Evolutionary conservation across 768 basidiomycete species (phyloP).

Genomic region (Suillus bovinus): DNA sequence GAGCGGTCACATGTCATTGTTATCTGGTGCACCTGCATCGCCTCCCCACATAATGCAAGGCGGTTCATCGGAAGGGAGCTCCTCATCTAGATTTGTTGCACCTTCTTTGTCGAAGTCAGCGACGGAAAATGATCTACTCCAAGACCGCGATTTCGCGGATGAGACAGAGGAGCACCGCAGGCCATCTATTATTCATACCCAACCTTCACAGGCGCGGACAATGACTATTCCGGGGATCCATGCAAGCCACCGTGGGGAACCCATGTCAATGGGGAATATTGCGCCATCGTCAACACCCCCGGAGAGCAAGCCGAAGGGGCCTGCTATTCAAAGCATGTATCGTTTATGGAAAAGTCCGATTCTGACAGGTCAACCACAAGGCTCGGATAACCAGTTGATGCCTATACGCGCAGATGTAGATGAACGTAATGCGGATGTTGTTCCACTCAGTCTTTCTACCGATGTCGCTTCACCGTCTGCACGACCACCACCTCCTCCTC

Average conservation of each 20-base stretch:
- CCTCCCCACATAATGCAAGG: constrained; percentile 20
- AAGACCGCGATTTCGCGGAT: constrained; percentile 34
- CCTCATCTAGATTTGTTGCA: constrained; percentile 25
- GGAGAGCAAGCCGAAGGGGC: constrained; percentile 43
- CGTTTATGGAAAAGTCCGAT: constrained; percentile 69
- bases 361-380: constrained; percentile 27
- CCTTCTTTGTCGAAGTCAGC: constrained; percentile 40
- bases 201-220: constrained; percentile 69
- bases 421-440: constrained; percentile 32
- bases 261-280: constrained; percentile 82
- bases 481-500: constrained; percentile 36
- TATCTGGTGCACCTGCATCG: constrained; percentile 28
- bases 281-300: constrained; percentile 45
- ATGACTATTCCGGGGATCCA: constrained; percentile 92
- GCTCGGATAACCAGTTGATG: constrained; percentile 17
- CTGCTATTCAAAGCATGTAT: constrained; percentile 68
- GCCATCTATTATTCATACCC: constrained; percentile 63
- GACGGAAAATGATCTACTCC: constrained; percentile 32
- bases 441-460: constrained; percentile 28
- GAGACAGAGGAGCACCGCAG: constrained; percentile 28
- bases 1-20: constrained; percentile 22
- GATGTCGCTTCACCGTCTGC: constrained; percentile 23
- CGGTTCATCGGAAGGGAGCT: constrained; percentile 22
- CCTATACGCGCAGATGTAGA: constrained; percentile 13
- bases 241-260: constrained; percentile 79